These are phyloP conservation scores for Taphrina flavorubra DNA, from an alignment of 1,139 yeast genomes.

Conservation along the genomic window DNA sequence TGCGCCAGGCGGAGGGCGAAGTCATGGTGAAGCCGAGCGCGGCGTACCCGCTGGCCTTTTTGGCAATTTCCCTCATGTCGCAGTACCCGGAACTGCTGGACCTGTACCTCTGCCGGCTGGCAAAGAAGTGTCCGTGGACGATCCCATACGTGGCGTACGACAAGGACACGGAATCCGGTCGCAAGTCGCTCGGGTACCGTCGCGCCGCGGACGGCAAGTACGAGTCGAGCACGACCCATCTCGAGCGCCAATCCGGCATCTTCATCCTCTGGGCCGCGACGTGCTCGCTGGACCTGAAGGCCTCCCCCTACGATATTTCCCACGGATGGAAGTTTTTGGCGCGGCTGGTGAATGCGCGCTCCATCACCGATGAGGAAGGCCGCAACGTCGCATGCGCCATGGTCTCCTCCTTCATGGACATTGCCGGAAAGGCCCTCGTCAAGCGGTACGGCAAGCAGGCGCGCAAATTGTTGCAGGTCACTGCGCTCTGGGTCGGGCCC, in stretches of 20 bases:
- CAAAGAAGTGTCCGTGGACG: constrained; percentile 86
- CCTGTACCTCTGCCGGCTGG: constrained; percentile 75
- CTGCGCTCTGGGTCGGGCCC: constrained; percentile 33
- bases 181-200: constrained; percentile 86
- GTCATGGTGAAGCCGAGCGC: constrained; percentile 79
- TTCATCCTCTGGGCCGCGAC: constrained; percentile 79
- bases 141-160: constrained; percentile 59
- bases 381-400: constrained; percentile 74
- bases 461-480: constrained; percentile 58
- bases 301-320: constrained; percentile 60
- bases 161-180: constrained; percentile 81
- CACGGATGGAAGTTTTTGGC: constrained; percentile 74
- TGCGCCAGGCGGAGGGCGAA: constrained; percentile 92
- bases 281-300: constrained; percentile 54
- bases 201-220: constrained; percentile 57
- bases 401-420: constrained; percentile 91
- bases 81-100: constrained; percentile 70
- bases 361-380: constrained; percentile 52
- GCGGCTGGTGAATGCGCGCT: constrained; percentile 61
- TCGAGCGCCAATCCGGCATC: constrained; percentile 86
- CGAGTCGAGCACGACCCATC: constrained; percentile 58
- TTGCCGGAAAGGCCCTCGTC: constrained; percentile 65
- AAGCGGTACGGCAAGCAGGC: constrained; percentile 73
- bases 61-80: constrained; percentile 63
- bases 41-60: constrained; percentile 77